Base-by-base conservation (phyloP, 2,329 filamentous ascomycete genomes). In the Fusarium sp. region DNA sequence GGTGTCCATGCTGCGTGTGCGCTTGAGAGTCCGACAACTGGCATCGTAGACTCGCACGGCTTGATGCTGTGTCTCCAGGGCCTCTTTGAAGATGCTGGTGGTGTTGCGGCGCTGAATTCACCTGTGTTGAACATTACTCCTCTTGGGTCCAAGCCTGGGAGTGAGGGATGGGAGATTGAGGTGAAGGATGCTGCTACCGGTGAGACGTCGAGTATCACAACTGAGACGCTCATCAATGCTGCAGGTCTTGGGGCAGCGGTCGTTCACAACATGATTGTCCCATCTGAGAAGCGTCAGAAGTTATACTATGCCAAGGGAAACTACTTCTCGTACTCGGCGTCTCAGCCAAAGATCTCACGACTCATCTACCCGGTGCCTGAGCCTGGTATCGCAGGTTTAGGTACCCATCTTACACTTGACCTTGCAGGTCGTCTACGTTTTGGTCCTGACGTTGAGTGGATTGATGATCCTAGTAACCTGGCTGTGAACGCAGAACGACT, bases 381-480 rank as follows among this genome's bases (percentile, higher is more conserved):
- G 11, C 92, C 94, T 0, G 95, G 95, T 3, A 88, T 91, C 24
- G 95, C 89, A 54, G 95, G 96, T 0, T 83, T 99, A 1, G 96
- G 96, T 50, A 98, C 96, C 0, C 96, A 99, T 80, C 84, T 99
- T 20, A 99, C 96, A 2, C 87, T 98, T 61, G 96, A 99, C 79
- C 87, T 98, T 81, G 87, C 85, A 0, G 95, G 95, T 0, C 89
- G 93, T 1, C 87, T 98, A 45, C 91, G 94, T 40, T 99, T 99
- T 79, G 96, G 96, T 0, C 96, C 96, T 0, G 96, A 99, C 77
- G 92, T 98, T 16, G 94, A 98, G 79, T 98, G 96, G 96, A 91
- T 97, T 1, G 87, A 91, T 51, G 82, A 85, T 2, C 89, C 94
- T 0, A 81, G 82, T 11, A 89, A 97, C 75, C 84, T 97, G n/a